These are phyloP conservation scores for Pyracantha coccinea DNA, from an alignment of 331 rosid species.

Conservation along the genomic window DNA sequence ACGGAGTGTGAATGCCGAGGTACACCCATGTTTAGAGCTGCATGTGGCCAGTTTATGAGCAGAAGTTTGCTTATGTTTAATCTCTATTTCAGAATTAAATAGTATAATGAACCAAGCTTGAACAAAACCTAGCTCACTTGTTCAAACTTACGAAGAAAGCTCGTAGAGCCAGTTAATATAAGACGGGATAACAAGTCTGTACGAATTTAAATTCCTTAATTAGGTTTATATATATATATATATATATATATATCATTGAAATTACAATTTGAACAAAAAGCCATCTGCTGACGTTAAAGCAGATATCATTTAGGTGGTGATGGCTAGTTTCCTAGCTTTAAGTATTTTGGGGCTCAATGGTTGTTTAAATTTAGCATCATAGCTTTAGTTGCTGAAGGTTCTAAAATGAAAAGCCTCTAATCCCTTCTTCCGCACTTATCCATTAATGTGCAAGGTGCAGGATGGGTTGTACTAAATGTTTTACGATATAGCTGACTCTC, in stretches of 20 bases:
- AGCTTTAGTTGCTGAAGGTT: background rate
- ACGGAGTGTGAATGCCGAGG: background rate
- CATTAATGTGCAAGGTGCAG: background rate
- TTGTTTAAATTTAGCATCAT: background rate
- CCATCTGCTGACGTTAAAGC: background rate
- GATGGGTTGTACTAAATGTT: background rate
- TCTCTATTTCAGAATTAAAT: background rate
- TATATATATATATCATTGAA: background rate
- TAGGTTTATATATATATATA: no score
- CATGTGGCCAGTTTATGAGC: background rate
- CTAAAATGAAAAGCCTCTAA: background rate
- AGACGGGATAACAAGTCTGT: no score
- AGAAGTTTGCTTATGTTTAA: background rate
- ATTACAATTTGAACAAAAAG: background rate
- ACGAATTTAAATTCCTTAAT: no score
- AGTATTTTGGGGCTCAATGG: background rate
- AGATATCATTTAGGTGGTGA: background rate
- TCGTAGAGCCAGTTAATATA: no score
- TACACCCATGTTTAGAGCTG: background rate
- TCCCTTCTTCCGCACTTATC: background rate
- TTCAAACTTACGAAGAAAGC: no score
- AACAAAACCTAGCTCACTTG: background rate
- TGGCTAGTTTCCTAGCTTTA: background rate
- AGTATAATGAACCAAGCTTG: background rate
- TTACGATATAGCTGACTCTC: background rate